Evolutionary conservation across 2,329 filamentous ascomycete genomes (phyloP), one percentile per base, ranked within the genome.

Genomic region (Fusarium sp.): DNA sequence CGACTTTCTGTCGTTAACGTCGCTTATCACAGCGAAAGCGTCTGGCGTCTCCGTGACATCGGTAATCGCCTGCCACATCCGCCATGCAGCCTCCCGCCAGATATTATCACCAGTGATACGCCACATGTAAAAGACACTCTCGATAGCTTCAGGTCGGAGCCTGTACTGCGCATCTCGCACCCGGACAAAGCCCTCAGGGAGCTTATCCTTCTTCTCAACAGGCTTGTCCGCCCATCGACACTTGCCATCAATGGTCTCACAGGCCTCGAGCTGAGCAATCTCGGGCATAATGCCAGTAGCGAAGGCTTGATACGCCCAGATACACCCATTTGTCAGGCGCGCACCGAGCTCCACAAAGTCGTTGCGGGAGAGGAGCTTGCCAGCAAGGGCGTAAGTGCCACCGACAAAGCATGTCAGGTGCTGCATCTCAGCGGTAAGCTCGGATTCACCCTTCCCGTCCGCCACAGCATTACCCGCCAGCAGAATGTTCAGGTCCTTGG

Each of bases 391-490:
- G 54, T 93, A 91, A 85, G 93, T 91, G 11, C 92, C 93, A 8
- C 93, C 93, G 4, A 89, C 85, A 78, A 93, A 95, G 81, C 93
- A 95, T 4, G 88, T 87, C 2, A 94, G 84, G 78, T 94, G 93
- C 67, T 92, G 80, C 79, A 83, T 83, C 66, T 84, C 80, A 24
- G 78, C 71, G 10, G 75, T 73, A 18, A 84, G 79, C 24, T 82
- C 79, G 22, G 78, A 70, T 56, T 76, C 73, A 16, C 67, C 71
- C 20, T 77, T 69, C n/a, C 77, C 74, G 16, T 77, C 77, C 35
- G 79, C 78, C 40, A 82, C 74, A 52, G 79, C 81, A 57, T 82
- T 84, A 61, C 80, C 91, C 0, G 90, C 85, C 63, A 93, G 83
- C 31, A 94, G 85, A 27, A 94, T 88, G 72, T 93, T 86, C 6